Evolutionary conservation across 1,139 yeast species (phyloP).

Genomic region (Suhomyces choctaworum): DNA sequence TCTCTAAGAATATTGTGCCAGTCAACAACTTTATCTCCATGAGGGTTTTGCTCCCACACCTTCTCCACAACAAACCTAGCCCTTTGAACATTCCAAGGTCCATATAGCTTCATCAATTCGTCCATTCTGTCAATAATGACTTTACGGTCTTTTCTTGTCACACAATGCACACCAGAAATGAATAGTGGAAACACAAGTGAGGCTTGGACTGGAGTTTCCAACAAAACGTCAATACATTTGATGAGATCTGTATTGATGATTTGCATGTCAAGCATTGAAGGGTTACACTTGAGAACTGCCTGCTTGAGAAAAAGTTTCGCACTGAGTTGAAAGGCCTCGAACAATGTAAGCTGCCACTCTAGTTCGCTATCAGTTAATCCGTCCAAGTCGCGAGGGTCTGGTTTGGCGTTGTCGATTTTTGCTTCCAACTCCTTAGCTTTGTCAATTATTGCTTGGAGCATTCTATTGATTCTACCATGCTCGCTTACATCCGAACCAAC

Average conservation of each 20-base stretch:
- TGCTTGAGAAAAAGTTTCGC: constrained; percentile 69
- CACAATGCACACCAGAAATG: constrained; percentile 72
- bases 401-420: constrained; percentile 53
- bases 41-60: constrained; percentile 42
- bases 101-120: constrained; percentile 58
- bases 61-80: constrained; percentile 60
- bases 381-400: constrained; percentile 52
- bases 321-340: constrained; percentile 71
- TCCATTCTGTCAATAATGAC: constrained; percentile 55
- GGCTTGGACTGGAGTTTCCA: constrained; percentile 70
- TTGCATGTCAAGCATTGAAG: constrained; percentile 66
- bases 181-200: constrained; percentile 75
- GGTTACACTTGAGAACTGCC: constrained; percentile 58
- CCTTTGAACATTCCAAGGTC: constrained; percentile 66
- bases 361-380: constrained; percentile 53
- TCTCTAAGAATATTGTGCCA: constrained; percentile 69
- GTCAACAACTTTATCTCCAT: constrained; percentile 47
- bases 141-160: constrained; percentile 48
- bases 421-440: constrained; percentile 49
- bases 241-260: constrained; percentile 55
- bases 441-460: constrained; percentile 29
- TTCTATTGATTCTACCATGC: constrained; percentile 26
- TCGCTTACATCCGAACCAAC: constrained; percentile 26
- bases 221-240: constrained; percentile 58
- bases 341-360: constrained; percentile 66